Base-by-base conservation (phyloP, 2,329 filamentous ascomycete genomes). In the Phaeosphaeria sp. region DNA sequence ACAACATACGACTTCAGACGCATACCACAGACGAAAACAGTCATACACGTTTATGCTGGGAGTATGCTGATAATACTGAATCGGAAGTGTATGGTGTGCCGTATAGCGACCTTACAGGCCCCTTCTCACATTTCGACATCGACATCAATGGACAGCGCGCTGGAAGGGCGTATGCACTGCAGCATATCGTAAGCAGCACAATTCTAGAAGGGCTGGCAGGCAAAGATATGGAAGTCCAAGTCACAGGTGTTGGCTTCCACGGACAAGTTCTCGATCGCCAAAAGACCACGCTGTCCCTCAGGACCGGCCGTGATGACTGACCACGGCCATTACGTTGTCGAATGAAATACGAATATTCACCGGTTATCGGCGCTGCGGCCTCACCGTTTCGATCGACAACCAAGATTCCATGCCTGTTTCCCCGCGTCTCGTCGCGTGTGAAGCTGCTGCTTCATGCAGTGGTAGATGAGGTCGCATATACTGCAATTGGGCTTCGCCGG, bases 81-180 rank as follows among this genome's bases (percentile, higher is more conserved):
- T 33, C 5, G 1, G 51, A 13, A 22, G 11, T 49, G 1, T 4
- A 44, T 3, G 62, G 56, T 1, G 41, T 74, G 9, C 74, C 74
- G 2, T 70, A 64, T 49, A 78, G 76, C 36, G n/a, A 55, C 0
- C 46, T 72, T 1, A 79, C 75, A 2, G 77, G 77, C 0, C 64
- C 74, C 0, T 76, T 76, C 47, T 65, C 74, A 1, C 63, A 77
- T 44, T 78, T 78, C 42, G 1, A 33, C 0, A 55, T 79, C 10
- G 7, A 48, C 1, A 42, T 74, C 13, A 58, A 71, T 43, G 73
- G 63, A 2, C 3, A 64, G 3, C 6, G 46, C 3, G 13, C 71
- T 0, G 74, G 68, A 1, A 66, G 67, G 52, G 70, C 68, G 11
- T 77, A 78, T 63, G 69, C 71, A 1, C 39, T 70, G 36, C 72